phyloP scores from a whole-genome alignment of 345 rosid species.

The Orychophragmus violaceus region DNA sequence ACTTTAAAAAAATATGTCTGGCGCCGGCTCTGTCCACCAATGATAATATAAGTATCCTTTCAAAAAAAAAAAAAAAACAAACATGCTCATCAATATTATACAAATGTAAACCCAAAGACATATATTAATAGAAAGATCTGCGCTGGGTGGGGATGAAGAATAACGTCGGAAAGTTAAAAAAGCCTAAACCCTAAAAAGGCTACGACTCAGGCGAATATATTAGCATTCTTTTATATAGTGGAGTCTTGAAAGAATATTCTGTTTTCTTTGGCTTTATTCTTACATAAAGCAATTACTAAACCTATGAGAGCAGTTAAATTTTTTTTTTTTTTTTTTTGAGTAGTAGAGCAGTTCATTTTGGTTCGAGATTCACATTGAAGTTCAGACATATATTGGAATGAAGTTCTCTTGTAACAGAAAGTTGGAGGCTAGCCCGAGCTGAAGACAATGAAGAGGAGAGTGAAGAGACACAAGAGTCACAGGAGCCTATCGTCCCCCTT shows the following conservation, averaged over 20 bases:
- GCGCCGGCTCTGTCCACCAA: no score
- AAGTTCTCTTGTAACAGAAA: no score
- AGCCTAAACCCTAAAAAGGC: conserved; percentile 31
- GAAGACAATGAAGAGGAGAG: no score
- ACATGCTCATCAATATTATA: conserved; percentile 4
- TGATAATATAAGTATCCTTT: no score
- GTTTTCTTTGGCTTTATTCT: conserved; percentile 8
- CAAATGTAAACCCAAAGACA: conserved; percentile 2
- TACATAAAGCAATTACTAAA: background rate
- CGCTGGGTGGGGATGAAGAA: conserved; percentile 1
- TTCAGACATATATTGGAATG: background rate
- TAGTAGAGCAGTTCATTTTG: background rate
- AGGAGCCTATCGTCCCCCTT: no score
- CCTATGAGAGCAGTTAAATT: background rate
- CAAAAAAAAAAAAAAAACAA: no score
- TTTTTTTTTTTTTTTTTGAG: background rate
- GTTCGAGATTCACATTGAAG: background rate
- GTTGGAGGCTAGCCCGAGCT: no score
- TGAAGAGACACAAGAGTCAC: no score
- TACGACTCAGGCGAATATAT: background rate
- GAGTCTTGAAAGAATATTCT: conserved; percentile 3
- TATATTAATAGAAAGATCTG: background rate
- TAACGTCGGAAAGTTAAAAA: conserved; percentile 16
- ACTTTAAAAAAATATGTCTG: no score
- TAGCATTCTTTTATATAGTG: background rate